These are phyloP conservation scores for Magnusiomyces magnusii DNA, from an alignment of 1,139 yeast genomes.

Conservation along the genomic window DNA sequence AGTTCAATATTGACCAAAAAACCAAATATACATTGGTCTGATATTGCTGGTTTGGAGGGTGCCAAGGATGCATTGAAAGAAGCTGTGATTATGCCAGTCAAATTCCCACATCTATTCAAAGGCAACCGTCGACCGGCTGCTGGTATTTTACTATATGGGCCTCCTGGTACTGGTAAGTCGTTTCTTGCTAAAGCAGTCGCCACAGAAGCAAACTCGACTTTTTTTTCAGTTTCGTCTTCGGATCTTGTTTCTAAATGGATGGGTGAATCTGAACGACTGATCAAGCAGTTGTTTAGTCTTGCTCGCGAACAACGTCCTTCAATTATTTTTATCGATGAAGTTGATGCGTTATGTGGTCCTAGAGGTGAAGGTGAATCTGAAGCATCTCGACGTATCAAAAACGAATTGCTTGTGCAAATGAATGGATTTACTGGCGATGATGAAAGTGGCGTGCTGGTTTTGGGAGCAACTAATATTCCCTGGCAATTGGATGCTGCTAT, in stretches of 20 bases:
- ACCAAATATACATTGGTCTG: constrained; percentile 95
- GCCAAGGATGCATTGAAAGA: constrained; percentile 93
- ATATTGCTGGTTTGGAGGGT: constrained; percentile 90
- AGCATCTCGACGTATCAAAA: constrained; percentile 91
- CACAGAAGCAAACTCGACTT: constrained; percentile 94
- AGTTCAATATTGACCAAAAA: constrained; percentile 89
- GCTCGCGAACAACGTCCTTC: constrained; percentile 99
- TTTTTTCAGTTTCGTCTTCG: constrained; percentile 95
- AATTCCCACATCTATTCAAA: constrained; percentile 98
- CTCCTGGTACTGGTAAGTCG: constrained; percentile 99
- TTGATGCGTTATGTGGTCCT: constrained; percentile 96
- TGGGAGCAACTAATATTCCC: constrained; percentile 98
- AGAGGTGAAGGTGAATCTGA: constrained; percentile 98
- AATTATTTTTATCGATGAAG: constrained; percentile 93
- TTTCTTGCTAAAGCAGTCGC: constrained; percentile 97
- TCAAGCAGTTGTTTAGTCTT: constrained; percentile 94
- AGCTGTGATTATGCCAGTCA: constrained; percentile 97
- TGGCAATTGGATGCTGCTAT: constrained; percentile 99
- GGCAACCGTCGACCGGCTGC: constrained; percentile 96
- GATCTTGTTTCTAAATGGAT: constrained; percentile 98
- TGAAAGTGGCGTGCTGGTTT: constrained; percentile 80
- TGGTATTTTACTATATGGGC: constrained; percentile 98
- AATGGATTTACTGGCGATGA: constrained; percentile 94
- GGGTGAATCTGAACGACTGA: constrained; percentile 97
- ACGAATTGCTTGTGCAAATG: constrained; percentile 96